A percentile compares a stretch with the other conserved stretches of the same genome.
phyloP scores from a whole-genome alignment of 1,139 yeast genomes.

The Hemisphaericaspora subhashii region DNA sequence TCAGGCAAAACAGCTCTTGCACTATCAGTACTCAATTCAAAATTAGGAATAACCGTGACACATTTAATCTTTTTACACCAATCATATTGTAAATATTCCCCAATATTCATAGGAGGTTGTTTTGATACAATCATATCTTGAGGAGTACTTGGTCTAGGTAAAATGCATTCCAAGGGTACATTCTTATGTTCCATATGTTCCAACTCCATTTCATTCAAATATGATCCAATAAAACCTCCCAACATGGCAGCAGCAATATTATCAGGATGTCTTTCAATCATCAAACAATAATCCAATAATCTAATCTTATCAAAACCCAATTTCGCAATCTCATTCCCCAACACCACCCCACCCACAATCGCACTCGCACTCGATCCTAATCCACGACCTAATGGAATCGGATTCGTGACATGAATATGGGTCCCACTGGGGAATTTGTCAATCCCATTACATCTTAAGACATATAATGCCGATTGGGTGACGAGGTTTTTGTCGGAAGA shows the following conservation, averaged over 20 bases:
- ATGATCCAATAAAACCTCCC: constrained; percentile 98
- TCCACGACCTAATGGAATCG: constrained; percentile 95
- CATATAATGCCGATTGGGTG: constrained; percentile 90
- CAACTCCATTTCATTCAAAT: constrained; percentile 73
- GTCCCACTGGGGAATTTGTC: constrained; percentile 81
- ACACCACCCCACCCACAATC: constrained; percentile 93
- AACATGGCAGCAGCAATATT: constrained; percentile 98
- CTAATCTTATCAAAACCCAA: constrained; percentile 73
- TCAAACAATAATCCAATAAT: constrained; percentile 88
- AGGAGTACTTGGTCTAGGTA: constrained; percentile 77
- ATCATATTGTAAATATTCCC: constrained; percentile 83
- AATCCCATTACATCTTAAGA: constrained; percentile 77
- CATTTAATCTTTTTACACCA: constrained; percentile 86
- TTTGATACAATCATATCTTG: constrained; percentile 39
- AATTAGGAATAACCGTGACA: constrained; percentile 87
- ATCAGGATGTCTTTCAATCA: constrained; percentile 98
- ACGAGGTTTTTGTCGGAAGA: constrained; percentile 76
- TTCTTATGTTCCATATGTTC: constrained; percentile 72
- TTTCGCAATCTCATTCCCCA: constrained; percentile 82
- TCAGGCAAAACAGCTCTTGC: constrained; percentile 87
- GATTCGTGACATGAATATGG: constrained; percentile 76
- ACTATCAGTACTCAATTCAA: constrained; percentile 90
- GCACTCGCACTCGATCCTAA: constrained; percentile 99
- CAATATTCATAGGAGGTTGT: constrained; percentile 79
- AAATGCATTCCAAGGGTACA: constrained; percentile 79